These are phyloP conservation scores for Evernia prunastri DNA, from an alignment of 495 filamentous ascomycete genomes.

Conservation along the genomic window DNA sequence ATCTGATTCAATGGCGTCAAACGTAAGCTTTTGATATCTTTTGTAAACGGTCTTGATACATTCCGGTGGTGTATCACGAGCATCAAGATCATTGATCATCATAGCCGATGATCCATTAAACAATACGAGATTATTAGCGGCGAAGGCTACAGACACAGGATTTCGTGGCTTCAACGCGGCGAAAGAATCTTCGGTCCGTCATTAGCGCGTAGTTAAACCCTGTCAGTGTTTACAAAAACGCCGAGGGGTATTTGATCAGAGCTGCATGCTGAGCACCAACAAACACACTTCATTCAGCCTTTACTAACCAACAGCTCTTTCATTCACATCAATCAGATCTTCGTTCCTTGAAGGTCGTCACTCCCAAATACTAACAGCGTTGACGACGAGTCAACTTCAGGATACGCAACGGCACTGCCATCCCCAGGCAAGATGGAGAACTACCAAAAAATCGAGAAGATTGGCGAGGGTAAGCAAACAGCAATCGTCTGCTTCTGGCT, in stretches of 20 bases:
- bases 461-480: constrained; percentile 74
- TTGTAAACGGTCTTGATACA: constrained; percentile 60
- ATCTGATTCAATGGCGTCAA: constrained; percentile 42
- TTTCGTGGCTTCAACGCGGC: constrained; percentile 34
- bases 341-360: background rate
- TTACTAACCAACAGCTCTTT: constrained; percentile 21
- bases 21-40: constrained; percentile 45
- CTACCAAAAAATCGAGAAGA: constrained; percentile 99
- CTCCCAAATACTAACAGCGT: background rate
- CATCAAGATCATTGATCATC: constrained; percentile 37
- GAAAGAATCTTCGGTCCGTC: background rate
- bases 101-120: background rate
- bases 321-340: background rate
- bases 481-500: background rate
- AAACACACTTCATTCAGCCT: background rate
- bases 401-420: background rate
- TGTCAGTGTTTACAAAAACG: constrained; percentile 26
- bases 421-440: constrained; percentile 70
- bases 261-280: constrained; percentile 4
- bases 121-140: background rate
- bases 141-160: background rate
- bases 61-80: constrained; percentile 64
- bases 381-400: background rate
- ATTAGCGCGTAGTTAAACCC: constrained; percentile 15
- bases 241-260: background rate